Evolutionary conservation across 805 yeast genomes (phyloP).

Genomic region (Nakazawaea wyomingensis): DNA sequence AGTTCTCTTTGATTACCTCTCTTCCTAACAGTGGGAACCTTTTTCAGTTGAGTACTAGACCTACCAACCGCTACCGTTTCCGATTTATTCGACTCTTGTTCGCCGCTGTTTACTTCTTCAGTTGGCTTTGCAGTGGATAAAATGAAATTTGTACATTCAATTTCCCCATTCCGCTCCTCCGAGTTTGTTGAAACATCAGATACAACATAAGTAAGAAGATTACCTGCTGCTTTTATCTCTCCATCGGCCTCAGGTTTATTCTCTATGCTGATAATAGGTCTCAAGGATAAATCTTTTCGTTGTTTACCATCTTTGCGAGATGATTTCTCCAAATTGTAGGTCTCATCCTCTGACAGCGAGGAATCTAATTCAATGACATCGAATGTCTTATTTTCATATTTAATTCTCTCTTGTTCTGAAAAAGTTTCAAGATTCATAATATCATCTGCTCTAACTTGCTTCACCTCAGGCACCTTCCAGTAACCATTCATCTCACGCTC

Average conservation of each 20-base stretch:
- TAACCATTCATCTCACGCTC: conserved; percentile 19
- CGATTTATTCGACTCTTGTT: too few species aligned
- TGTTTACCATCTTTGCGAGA: not conserved
- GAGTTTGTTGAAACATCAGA: not conserved
- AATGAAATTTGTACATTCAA: not conserved
- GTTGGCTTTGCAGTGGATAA: not conserved
- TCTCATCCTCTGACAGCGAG: not conserved
- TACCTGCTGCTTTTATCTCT: not conserved
- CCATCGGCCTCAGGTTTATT: too few species aligned
- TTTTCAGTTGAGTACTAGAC: not conserved
- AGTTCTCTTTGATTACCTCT: not conserved
- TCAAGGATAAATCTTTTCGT: too few species aligned
- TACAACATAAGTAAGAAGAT: not conserved
- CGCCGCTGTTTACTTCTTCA: not conserved
- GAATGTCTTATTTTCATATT: not conserved
- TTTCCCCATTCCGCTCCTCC: not conserved
- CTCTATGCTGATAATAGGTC: too few species aligned
- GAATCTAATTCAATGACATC: not conserved
- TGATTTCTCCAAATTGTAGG: not conserved
- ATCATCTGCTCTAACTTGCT: not conserved
- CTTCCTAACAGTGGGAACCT: too few species aligned
- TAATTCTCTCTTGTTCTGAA: not conserved
- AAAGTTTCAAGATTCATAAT: not conserved
- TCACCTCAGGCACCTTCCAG: conserved; percentile 2
- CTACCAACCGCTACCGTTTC: not conserved